Base-by-base conservation (phyloP, 495 filamentous ascomycete species). In the Aspergillus bertholletiae region DNA sequence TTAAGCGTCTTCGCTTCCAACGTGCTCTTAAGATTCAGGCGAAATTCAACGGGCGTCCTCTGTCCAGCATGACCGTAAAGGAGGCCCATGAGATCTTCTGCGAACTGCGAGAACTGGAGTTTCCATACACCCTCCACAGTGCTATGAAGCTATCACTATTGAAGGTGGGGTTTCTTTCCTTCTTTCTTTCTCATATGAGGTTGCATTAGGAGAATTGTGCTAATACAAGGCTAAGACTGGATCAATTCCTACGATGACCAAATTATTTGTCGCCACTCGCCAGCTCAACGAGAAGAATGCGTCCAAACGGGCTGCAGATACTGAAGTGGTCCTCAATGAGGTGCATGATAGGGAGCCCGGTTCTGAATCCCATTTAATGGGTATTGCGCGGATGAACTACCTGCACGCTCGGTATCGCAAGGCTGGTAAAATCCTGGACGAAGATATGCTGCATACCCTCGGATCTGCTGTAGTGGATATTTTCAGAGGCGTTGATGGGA, bases 361-460 rank as follows among this genome's bases (percentile, higher is more conserved):
- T 0, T 67, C 64, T 0, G 45, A 60, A 0, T 26, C 30, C n/a
- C n/a, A 57, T 41, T n/a, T 39, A 6, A 2, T 54, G n/a, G 13
- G 40, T n/a, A 70, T 84, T 27, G 72, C 77, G 1, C 74, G 82
- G 32, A 83, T 84, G 74, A 84, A 84, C 61, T 84, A 74, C 60
- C 68, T 85, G n/a, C 82, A 84, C 48, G 66, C 66, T 40, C 59
- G 59, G 18, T 83, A 82, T 59, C 66, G 66, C 13, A 70, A 74
- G 24, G 57, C 68, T 5, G 80, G 80, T 13, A 73, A 74, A 51
- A 76, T 76, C 57, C 35, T 44, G 4, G 48, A 64, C 20, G 51
- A 23, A 3, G 75, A 78, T 54, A 71, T 72, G 55, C 62, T 78
- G 24, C 73, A 77, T 57, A 77, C 74, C 5, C 63, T 77, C 1